Evolutionary conservation across 768 basidiomycete genomes (phyloP).

Genomic region (Galerina sulciceps): DNA sequence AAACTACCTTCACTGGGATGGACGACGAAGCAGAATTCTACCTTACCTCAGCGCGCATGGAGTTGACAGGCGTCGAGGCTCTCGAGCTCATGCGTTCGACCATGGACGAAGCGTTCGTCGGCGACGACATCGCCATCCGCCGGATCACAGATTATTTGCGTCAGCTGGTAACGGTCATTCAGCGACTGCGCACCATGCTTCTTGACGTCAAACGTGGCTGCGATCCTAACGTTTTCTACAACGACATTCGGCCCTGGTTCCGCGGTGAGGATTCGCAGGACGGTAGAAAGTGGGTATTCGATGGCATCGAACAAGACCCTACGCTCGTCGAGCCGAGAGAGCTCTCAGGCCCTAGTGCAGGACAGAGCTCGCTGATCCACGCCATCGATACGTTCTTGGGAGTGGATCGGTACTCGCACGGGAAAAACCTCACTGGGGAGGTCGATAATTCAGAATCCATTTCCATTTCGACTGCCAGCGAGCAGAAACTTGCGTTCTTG

Average conservation of each 20-base stretch:
- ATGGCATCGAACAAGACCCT: conserved; percentile 56
- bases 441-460: not conserved
- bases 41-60: conserved; percentile 83
- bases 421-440: conserved; percentile 21
- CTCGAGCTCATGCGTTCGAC: conserved; percentile 84
- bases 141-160: conserved; percentile 69
- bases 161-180: conserved; percentile 66
- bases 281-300: conserved; percentile 56
- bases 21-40: conserved; percentile 88
- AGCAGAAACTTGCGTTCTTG: conserved; percentile 49
- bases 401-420: conserved; percentile 52
- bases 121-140: conserved; percentile 63
- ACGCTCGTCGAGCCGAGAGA: conserved; percentile 49
- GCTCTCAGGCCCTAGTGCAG: conserved; percentile 80
- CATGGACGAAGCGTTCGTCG: conserved; percentile 89
- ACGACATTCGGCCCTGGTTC: conserved; percentile 81
- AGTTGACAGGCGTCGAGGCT: conserved; percentile 82
- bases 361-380: conserved; percentile 80
- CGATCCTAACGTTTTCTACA: conserved; percentile 74
- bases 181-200: conserved; percentile 64
- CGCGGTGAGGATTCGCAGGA: conserved; percentile 62
- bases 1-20: conserved; percentile 78
- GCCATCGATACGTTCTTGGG: conserved; percentile 76
- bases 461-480: not conserved
- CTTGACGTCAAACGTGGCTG: conserved; percentile 70